Conservation (phyloP, 768 basidiomycete species). For the Exidia glandulosa region DNA sequence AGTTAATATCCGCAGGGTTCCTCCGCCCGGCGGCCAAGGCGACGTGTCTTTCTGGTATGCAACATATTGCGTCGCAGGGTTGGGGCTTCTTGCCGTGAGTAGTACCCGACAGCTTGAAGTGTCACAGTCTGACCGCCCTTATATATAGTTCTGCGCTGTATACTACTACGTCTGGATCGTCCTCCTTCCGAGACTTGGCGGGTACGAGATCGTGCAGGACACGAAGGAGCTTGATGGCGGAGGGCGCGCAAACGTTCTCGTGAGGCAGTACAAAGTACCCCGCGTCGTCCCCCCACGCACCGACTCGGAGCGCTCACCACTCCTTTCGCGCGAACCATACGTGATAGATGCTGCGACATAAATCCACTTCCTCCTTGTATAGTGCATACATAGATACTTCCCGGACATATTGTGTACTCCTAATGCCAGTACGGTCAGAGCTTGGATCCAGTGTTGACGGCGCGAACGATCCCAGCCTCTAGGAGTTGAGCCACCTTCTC, state of each 20-base stretch:
- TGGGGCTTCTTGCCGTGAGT: conserved; percentile 17
- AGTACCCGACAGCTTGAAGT: too few species aligned
- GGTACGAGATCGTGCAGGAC: conserved; percentile 33
- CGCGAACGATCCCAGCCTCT: neutral
- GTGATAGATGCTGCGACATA: too few species aligned
- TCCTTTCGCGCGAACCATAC: neutral
- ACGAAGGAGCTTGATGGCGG: conserved; percentile 11
- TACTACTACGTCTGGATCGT: conserved; percentile 32
- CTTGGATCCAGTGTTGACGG: too few species aligned
- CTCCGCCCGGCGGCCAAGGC: conserved; percentile 16
- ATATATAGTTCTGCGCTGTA: conserved; percentile 12
- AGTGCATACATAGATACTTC: too few species aligned
- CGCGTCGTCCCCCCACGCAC: neutral
- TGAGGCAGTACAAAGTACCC: conserved; percentile 5
- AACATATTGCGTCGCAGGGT: conserved; percentile 20
- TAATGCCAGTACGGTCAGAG: too few species aligned
- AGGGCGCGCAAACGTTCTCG: conserved; percentile 1
- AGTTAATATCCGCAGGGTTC: too few species aligned
- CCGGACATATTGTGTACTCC: too few species aligned
- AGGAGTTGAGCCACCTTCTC: neutral
- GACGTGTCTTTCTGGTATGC: conserved; percentile 23
- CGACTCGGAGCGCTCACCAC: neutral
- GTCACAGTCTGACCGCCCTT: too few species aligned
- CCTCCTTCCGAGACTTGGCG: conserved; percentile 31
- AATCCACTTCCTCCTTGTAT: too few species aligned